Evolutionary conservation across 2,329 filamentous ascomycete species (phyloP), one percentile per base, ranked within the genome.

Genomic region (Paracoccidioides brasiliensis): DNA sequence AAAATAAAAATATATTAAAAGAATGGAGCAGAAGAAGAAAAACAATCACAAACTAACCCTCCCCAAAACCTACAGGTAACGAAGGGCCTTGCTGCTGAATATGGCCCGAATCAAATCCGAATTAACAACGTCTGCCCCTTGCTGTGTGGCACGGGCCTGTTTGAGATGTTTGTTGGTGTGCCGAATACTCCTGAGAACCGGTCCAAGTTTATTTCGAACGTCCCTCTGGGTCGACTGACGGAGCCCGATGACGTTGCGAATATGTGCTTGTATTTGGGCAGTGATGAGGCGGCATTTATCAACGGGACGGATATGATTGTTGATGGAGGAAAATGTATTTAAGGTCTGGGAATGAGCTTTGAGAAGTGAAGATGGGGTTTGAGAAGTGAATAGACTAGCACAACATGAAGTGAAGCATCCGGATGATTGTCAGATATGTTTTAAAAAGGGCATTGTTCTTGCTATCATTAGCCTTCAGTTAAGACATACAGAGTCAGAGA

Each of bases 91-190:
- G 86, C 85, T 0, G 82, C 85, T 1, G 86, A 90, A 67, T 90
- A 85, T 62, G 86, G 82, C 0, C 78, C 80, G 0, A 78, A 86
- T 55, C 78, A 86, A 61, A 87, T 90, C 60, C 79, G 85, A 0
- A 83, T 90, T 63, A 88, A 88, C 59, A 78, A 80, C 1, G 80
- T 90, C 12, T 86, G 82, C 49, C 85, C 85, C 0, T 77, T 88
- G 0, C 74, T 88, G 0, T 83, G 80, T 1, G 80, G 76, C 14
- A 89, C 85, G 0, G 82, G 80, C 2, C 75, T 88, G 30, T 81
- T 80, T 59, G 73, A 74, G 32, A 67, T 66, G 35, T 70, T 69
- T 56, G 61, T 66, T 15, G 74, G 74, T 0, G 69, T 74, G 60
- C 67, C 69, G 3, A 69, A 74, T 60, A 76, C 70, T 1, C 68